These are phyloP conservation scores for Hypoxylon fragiforme DNA, from an alignment of 495 filamentous ascomycete species.

Conservation along the genomic window DNA sequence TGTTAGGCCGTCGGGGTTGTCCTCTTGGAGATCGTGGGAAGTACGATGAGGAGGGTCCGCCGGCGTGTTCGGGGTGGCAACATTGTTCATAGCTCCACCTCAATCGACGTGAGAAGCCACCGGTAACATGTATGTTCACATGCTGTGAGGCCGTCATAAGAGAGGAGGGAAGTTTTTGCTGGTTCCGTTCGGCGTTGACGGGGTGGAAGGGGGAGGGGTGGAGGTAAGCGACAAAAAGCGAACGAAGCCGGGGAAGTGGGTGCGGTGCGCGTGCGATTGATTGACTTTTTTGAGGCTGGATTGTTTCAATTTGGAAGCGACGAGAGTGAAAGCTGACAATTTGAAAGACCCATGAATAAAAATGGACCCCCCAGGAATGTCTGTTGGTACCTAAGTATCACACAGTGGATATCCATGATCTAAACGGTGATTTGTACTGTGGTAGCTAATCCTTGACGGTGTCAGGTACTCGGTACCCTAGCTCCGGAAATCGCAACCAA, in stretches of 20 bases:
- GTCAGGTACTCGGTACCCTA: no score
- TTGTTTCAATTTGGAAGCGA: no score
- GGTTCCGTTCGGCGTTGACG: conserved; percentile 16
- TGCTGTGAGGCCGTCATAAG: conserved; percentile 37
- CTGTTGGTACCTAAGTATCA: no score
- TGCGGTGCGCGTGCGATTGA: conserved; percentile 13
- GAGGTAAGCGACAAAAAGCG: no score
- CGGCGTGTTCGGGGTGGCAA: conserved; percentile 59
- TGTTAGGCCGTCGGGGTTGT: conserved; percentile 36
- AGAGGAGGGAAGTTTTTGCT: conserved; percentile 2
- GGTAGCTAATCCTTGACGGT: background rate
- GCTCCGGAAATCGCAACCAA: conserved; percentile 28
- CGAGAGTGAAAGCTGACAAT: conserved; percentile 12
- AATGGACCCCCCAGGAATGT: no score
- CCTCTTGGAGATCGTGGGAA: conserved; percentile 34
- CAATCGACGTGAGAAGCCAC: conserved; percentile 44
- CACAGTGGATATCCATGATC: no score
- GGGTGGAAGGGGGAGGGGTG: conserved; percentile 6
- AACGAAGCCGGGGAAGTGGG: conserved; percentile 12
- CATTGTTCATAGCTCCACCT: conserved; percentile 68
- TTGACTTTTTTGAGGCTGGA: no score
- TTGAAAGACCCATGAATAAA: no score
- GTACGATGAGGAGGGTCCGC: conserved; percentile 49
- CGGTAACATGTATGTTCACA: conserved; percentile 33
- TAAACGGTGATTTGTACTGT: background rate